Base-by-base conservation (phyloP, 2,329 filamentous ascomycete species). In the Lasiodiplodia sp. region DNA sequence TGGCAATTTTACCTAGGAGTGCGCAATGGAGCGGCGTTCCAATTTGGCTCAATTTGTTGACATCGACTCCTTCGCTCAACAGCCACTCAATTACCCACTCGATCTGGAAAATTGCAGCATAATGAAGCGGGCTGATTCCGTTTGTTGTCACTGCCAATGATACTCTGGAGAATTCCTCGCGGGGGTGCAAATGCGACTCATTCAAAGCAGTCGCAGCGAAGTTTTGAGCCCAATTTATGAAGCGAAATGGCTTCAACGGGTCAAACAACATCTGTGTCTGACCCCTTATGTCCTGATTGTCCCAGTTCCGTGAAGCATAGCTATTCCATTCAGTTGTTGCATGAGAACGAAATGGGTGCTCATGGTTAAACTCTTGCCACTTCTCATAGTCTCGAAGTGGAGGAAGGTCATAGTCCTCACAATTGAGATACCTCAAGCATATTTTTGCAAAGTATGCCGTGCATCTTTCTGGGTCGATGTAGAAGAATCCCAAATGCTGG, bases 171-270 rank as follows among this genome's bases (percentile, higher is more conserved):
- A 57, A 57, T 1, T 0, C 3, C 14, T 18, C 2, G 4, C n/a
- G 3, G 11, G 10, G 18, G 12, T 16, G 2, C 10, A 4, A 16
- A 40, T 28, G 28, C 6, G 3, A 28, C 28, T 3, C 28, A 3
- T 28, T 4, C 2, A 4, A n/a, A 5, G 5, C 8, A 2, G 5
- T 18, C 18, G 12, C 6, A 23, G 25, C 31, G n/a, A 49, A 12
- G n/a, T 16, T 40, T 25, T 52, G 60, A 11, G 40, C 60, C 60
- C 60, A 64, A 7, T 40, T 34, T 6, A 64, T 2, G 21, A 64
- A 64, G 1, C 23, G 47, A 1, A 11, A 16, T 12, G n/a, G n/a
- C 14, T 49, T 51, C 0, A 2, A 3, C n/a, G 60, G 60, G 21
- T 51, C 14, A 5, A 64, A 51, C 0, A 64, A 12, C 1, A 16